Evolutionary conservation across 164 flowering plant genomes (phyloP).

Genomic region (Paratinospora sagittata): DNA sequence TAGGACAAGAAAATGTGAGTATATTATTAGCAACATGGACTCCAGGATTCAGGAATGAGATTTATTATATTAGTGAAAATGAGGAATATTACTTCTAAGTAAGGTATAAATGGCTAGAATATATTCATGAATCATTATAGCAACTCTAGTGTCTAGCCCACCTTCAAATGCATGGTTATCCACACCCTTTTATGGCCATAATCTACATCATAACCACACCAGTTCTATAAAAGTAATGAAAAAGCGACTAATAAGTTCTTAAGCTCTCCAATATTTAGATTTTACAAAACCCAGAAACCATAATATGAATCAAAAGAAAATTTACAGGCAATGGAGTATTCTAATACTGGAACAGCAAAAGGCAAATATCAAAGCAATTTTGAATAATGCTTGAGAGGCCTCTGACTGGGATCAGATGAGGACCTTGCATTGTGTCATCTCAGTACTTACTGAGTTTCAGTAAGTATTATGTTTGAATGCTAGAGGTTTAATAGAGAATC

Average conservation of each 20-base stretch:
- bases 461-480: too few relatives aligned
- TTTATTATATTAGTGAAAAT: too few relatives aligned
- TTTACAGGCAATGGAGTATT: neutral
- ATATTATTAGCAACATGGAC: neutral
- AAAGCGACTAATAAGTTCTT: neutral
- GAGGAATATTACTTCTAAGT: too few relatives aligned
- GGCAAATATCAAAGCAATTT: neutral
- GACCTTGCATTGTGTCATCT: neutral
- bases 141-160: neutral
- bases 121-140: neutral
- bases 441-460: neutral
- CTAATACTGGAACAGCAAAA: neutral
- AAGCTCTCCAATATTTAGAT: neutral
- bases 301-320: neutral
- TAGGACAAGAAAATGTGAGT: constrained; percentile 4
- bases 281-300: neutral
- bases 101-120: neutral
- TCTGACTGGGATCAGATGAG: neutral
- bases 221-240: neutral
- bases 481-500: too few relatives aligned
- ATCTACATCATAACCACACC: neutral
- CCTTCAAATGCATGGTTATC: neutral
- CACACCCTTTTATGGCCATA: neutral
- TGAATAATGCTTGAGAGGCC: neutral
- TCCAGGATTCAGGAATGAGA: neutral